Evolutionary conservation across 306 rosid species (phyloP).

Genomic region (Fragaria iinumae): DNA sequence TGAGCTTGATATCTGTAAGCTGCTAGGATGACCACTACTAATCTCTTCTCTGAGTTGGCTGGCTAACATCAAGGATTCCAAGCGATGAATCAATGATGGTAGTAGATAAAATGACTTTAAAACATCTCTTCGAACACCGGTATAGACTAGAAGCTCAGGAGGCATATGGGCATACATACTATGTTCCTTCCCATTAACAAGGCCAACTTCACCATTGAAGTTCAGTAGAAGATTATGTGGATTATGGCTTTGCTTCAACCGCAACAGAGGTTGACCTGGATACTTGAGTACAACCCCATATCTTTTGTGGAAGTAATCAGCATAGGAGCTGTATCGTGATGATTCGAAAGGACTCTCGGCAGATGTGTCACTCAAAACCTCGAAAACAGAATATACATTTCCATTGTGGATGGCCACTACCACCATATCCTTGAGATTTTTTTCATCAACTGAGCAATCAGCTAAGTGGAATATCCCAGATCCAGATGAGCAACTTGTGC

Average conservation of each 20-base stretch:
- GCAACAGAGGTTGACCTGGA: conserved; percentile 66
- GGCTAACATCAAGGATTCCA: conserved; percentile 80
- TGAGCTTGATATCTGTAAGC: conserved; percentile 52
- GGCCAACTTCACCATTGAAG: conserved; percentile 53
- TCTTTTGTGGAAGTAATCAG: conserved; percentile 60
- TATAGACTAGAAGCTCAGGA: conserved; percentile 68
- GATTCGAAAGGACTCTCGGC: conserved; percentile 86
- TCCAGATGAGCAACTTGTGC: conserved; percentile 28
- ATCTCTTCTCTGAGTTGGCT: conserved; percentile 86
- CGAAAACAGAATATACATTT: conserved; percentile 62
- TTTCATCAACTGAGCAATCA: conserved; percentile 40
- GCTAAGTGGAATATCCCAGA: conserved; percentile 50
- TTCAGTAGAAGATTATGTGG: conserved; percentile 89
- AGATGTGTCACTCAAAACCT: conserved; percentile 35
- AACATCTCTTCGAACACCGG: conserved; percentile 57
- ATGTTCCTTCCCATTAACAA: conserved; percentile 36
- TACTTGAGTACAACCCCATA: conserved; percentile 26
- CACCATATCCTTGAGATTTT: conserved; percentile 41
- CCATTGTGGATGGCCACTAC: conserved; percentile 88
- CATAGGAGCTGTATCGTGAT: conserved; percentile 36
- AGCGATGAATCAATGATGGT: conserved; percentile 81
- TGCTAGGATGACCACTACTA: conserved; percentile 32
- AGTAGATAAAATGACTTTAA: conserved; percentile 69
- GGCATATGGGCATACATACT: conserved; percentile 69
- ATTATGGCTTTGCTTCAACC: conserved; percentile 86